These are phyloP conservation scores for Fomitopsis pinicola DNA, from an alignment of 1,284 basidiomycete species.

Conservation along the genomic window DNA sequence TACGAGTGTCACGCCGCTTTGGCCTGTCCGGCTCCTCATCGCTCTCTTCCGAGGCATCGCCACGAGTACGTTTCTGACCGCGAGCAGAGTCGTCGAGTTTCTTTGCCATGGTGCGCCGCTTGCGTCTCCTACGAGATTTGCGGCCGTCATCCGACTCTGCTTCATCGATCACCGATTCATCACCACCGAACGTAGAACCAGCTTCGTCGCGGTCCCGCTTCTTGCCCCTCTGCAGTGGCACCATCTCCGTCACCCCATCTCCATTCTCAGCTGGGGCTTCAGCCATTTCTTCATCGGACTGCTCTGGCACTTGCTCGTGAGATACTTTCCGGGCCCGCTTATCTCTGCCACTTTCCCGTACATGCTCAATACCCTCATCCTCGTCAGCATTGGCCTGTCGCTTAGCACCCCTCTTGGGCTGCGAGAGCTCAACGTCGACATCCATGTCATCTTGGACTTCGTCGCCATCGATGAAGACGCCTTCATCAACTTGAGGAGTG, in stretches of 20 bases:
- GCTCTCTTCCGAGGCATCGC: conserved; percentile 45
- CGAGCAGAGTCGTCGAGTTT: conserved; percentile 42
- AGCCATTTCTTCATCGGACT: conserved; percentile 27
- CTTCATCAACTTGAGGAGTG: conserved; percentile 33
- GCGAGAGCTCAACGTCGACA: conserved; percentile 16
- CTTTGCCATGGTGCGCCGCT: conserved; percentile 41
- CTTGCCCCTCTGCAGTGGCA: conserved; percentile 50
- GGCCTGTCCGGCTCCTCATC: conserved; percentile 38
- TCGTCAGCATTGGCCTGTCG: conserved; percentile 37
- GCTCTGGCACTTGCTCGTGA: conserved; percentile 28
- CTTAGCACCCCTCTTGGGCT: conserved; percentile 42
- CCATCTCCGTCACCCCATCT: conserved; percentile 17
- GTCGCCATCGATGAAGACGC: conserved; percentile 6
- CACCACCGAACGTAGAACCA: conserved; percentile 64
- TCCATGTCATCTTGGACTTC: conserved; percentile 16
- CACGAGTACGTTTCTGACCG: conserved; percentile 64
- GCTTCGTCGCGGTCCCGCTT: conserved; percentile 73
- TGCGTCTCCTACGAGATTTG: conserved; percentile 27
- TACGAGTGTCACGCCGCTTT: conserved; percentile 26
- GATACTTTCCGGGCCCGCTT: conserved; percentile 47
- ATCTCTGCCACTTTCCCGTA: conserved; percentile 17
- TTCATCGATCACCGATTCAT: conserved; percentile 36
- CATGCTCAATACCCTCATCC: conserved; percentile 27
- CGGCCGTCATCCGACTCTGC: conserved; percentile 21
- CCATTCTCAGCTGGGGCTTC: conserved; percentile 17